Evolutionary conservation across 371 early-diverging fungal species (phyloP).

Genomic region (Apophysomyces sp.): DNA sequence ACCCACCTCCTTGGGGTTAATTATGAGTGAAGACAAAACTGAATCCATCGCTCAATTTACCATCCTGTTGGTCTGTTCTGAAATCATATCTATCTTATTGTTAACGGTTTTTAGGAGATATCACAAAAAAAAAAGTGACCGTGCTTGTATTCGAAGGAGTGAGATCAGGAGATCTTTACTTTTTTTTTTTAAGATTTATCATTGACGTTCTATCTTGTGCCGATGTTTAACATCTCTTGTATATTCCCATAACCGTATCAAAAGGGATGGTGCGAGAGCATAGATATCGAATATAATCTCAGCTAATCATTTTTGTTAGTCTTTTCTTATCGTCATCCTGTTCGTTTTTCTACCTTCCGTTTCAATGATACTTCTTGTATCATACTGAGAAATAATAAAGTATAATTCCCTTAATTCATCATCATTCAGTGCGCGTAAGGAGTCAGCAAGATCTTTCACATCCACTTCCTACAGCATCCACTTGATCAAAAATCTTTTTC

Average conservation of each 20-base stretch:
- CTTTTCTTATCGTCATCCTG: too few relatives aligned
- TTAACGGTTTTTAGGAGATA: neutral
- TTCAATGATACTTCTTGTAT: slow-evolving; percentile 3
- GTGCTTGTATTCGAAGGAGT: too few relatives aligned
- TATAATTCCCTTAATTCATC: neutral
- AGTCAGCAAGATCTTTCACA: neutral
- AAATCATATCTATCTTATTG: slow-evolving; percentile 2
- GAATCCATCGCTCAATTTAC: neutral
- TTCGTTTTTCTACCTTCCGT: neutral
- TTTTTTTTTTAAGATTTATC: neutral
- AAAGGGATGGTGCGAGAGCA: slow-evolving; percentile 24
- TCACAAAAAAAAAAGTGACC: too few relatives aligned
- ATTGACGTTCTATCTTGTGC: neutral
- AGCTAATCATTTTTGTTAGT: too few relatives aligned
- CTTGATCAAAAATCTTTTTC: too few relatives aligned
- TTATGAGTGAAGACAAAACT: neutral
- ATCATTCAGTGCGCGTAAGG: neutral
- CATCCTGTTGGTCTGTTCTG: slow-evolving; percentile 2
- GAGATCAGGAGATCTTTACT: too few relatives aligned
- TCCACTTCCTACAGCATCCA: neutral
- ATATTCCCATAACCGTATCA: slow-evolving; percentile 29
- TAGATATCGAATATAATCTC: slow-evolving; percentile 35
- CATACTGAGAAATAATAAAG: neutral
- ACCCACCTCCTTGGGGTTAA: neutral
- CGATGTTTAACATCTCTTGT: slow-evolving; percentile 5